Conservation (phyloP, 108 stramenopile species). For the Schizochytrium sp. region DNA sequence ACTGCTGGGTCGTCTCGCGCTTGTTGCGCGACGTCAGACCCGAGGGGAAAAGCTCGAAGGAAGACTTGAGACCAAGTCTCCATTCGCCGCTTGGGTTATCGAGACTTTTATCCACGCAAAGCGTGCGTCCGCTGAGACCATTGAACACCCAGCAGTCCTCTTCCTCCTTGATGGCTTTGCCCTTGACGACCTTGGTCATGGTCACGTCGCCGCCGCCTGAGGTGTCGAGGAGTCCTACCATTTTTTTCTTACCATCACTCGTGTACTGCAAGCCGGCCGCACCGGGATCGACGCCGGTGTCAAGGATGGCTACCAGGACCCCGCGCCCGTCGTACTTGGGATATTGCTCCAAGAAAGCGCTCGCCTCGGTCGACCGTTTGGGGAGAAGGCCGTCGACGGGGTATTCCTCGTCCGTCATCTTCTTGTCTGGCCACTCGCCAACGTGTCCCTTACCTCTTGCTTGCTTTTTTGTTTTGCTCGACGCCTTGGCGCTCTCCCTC, state of each 20-base stretch:
- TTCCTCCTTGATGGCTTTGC: constrained; percentile 2
- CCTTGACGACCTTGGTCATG: constrained; percentile 35
- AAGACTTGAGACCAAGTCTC: constrained; percentile 10
- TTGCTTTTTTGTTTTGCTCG: no score
- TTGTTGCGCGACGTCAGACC: neutral
- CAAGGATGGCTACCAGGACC: constrained; percentile 68
- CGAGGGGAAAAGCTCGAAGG: neutral
- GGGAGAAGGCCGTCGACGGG: neutral
- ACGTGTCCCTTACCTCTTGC: no score
- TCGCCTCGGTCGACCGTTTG: neutral
- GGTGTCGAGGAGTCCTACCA: constrained; percentile 74
- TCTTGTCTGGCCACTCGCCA: no score
- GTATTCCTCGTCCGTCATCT: neutral
- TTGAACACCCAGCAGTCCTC: constrained; percentile 17
- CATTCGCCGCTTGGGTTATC: constrained; percentile 18
- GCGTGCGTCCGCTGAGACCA: constrained; percentile 47
- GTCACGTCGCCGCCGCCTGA: constrained; percentile 80
- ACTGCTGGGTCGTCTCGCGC: neutral
- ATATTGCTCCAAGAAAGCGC: neutral
- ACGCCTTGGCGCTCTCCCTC: neutral
- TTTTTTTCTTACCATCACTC: constrained; percentile 49
- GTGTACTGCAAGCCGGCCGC: constrained; percentile 64
- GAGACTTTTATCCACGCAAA: constrained; percentile 32
- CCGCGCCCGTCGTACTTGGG: constrained; percentile 59
- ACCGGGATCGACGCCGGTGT: constrained; percentile 79